Evolutionary conservation across 192 early-diverging fungal genomes (phyloP), one percentile per base, ranked within the genome.

Genomic region (Anaeromyces robustus): DNA sequence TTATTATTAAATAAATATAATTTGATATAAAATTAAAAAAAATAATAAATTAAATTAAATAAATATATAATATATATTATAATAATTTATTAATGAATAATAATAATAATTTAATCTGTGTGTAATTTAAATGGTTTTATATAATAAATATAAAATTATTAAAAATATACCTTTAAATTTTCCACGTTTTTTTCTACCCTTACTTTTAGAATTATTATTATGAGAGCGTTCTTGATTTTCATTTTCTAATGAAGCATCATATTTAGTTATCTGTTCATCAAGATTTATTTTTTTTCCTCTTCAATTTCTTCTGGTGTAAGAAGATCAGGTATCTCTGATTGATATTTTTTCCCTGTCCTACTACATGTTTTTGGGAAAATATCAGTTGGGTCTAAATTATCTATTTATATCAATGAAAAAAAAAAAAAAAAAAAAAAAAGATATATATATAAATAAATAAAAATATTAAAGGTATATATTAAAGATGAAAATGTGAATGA

Each of bases 331-430:
- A 68, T 68, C 26, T 68, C 52, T 0, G 96, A 94, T 83, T 97
- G 96, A 85, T 93, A 95, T 82, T 91, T 89, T 12, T 90, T 86
- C 0, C 96, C 96, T 11, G 28, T 0, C n/a, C 52, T 68, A 68
- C 52, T 68, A 11, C 52, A 68, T 11, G 52, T 68, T 22, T 68
- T 68, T 68, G 52, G 52, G 19, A 26, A 68, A 68, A 68, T 68
- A n/a, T 68, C 52, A n/a, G 52, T 68, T 68, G 52, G 52, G 28
- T 68, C 52, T 11, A 68, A n/a, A 68, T 68, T 68, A 68, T 68
- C 52, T 68, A 26, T 68, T n/a, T 9, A 52, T 52, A 22, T 14
- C 7, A 39, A 39, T 14, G 16, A 14, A 12, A 1, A 39, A 39
- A 14, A 39, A 14, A 39, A 12, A 39, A 39, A n/a, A n/a, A n/a